Evolutionary conservation across 306 rosid genomes (phyloP), one percentile per base, ranked within the genome.

Genomic region (Hippophae gyantsensis): DNA sequence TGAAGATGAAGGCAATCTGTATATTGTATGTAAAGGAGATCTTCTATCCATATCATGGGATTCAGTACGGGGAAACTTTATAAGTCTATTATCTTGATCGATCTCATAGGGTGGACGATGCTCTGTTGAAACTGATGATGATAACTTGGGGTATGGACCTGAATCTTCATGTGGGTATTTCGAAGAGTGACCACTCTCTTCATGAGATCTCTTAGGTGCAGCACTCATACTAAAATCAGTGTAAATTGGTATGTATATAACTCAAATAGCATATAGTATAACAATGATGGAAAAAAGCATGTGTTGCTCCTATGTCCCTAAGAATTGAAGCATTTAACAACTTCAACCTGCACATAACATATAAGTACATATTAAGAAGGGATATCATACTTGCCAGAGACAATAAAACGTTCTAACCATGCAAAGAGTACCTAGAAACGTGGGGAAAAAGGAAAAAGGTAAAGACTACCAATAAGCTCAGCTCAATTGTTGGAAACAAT

Each of bases 121-220:
- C 57, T 86, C 95, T 57, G 64, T 72, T 23, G 89, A 72, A 75
- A 74, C 71, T 9, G 90, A 42, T 12, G 94, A 58, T 48, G 82
- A 44, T 63, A 77, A 47, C 76, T 89, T 89, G 51, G 90, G 67
- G 70, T 75, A 75, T 54, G 82, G 51, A 23, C 79, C 79, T 0
- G 84, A 78, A 70, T 86, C 97, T 60, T 84, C 87, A 65, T 72
- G 89, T 1, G 84, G 74, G 41, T 74, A 82, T 72, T 89, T 86
- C 49, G 95, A 76, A 61, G 80, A 79, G 25, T 88, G 86, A 58
- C 69, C 79, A 67, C 70, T 57, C 57, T 89, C 97, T 58, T 86
- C 95, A 64, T 78, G 97, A 56, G 89, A 57, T 79, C 95, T 78
- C 70, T 83, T 86, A 52, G 97, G 79, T 44, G 81, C 85, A 60